Base-by-base conservation (phyloP, 2,329 filamentous ascomycete species). In the Aspergillus awamori region DNA sequence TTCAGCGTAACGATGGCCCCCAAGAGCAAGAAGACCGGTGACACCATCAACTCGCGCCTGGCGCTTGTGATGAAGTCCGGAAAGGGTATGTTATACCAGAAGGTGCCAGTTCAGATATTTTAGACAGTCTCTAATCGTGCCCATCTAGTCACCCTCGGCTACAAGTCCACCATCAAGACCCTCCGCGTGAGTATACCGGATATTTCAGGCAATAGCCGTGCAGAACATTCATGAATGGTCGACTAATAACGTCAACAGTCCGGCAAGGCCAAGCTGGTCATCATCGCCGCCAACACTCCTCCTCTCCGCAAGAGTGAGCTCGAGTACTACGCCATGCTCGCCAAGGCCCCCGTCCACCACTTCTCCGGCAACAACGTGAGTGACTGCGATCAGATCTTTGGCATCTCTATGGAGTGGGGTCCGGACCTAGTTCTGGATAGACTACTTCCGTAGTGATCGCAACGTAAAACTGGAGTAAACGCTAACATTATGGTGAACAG, bases 301-400 rank as follows among this genome's bases (percentile, higher is more conserved):
- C 95, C 95, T 81, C 91, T 99, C 76, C 89, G 94, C 82, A 99
- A 98, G 90, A 92, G 88, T 76, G 94, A 98, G 87, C 88, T 97
- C 67, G 94, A 97, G 86, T 97, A 86, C 84, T 93, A 93, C 86
- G 87, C 87, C 80, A 95, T 95, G 92, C 82, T 96, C 76, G 89
- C 89, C 80, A 97, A 98, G 89, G 92, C 90, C 75, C 89, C 90
- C 69, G 94, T 98, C 76, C 94, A 98, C 87, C 95, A 99, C 87
- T 98, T 97, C 85, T 87, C 87, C 73, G 95, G 95, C 77, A 97
- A 96, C 89, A 98, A 98, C 88, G 94, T 98, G 89, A 90, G 94
- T 92, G 52, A 36, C 47, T 38, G 20, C 47, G 43, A 47, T 38
- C 39, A 11, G 20, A 20, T 22, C 30, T 53, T 26, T 33, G 38